These are phyloP conservation scores for Xylaria bambusicola DNA, from an alignment of 495 filamentous ascomycete genomes.

Conservation along the genomic window DNA sequence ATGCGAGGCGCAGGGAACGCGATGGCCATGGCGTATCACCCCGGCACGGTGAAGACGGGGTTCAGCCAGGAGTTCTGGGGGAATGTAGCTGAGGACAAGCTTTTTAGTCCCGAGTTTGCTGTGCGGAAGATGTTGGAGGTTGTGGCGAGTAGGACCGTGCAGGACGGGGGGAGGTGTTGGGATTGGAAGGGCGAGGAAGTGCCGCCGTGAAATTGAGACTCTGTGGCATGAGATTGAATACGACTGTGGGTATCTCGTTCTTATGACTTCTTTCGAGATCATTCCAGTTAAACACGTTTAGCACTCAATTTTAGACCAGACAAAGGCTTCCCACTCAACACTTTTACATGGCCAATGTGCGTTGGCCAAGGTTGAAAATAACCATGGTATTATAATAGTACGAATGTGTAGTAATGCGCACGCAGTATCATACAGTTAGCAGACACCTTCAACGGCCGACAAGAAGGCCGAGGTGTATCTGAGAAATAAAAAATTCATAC, in stretches of 20 bases:
- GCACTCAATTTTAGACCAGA: too few relatives aligned
- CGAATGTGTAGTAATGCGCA: background rate
- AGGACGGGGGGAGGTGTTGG: constrained; percentile 69
- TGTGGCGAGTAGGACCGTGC: constrained; percentile 48
- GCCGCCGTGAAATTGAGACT: constrained; percentile 54
- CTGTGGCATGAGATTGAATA: too few relatives aligned
- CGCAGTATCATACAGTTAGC: constrained; percentile 6
- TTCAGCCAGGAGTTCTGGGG: constrained; percentile 74
- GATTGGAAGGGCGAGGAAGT: constrained; percentile 78
- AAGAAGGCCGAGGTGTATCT: background rate
- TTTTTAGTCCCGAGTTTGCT: constrained; percentile 64
- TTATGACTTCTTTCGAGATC: too few relatives aligned
- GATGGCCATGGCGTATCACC: constrained; percentile 72
- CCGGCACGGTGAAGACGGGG: constrained; percentile 77
- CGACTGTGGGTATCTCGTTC: too few relatives aligned
- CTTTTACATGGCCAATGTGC: too few relatives aligned
- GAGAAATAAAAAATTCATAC: background rate
- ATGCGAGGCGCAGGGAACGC: constrained; percentile 57
- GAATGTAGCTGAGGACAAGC: constrained; percentile 55
- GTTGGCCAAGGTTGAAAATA: background rate
- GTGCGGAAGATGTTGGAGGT: constrained; percentile 59
- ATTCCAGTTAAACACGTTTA: too few relatives aligned
- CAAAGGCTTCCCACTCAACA: too few relatives aligned
- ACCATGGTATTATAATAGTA: background rate
- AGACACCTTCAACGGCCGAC: background rate